Base-by-base conservation (phyloP, 148 eudicot genomes). In the Simmondsia chinensis region DNA sequence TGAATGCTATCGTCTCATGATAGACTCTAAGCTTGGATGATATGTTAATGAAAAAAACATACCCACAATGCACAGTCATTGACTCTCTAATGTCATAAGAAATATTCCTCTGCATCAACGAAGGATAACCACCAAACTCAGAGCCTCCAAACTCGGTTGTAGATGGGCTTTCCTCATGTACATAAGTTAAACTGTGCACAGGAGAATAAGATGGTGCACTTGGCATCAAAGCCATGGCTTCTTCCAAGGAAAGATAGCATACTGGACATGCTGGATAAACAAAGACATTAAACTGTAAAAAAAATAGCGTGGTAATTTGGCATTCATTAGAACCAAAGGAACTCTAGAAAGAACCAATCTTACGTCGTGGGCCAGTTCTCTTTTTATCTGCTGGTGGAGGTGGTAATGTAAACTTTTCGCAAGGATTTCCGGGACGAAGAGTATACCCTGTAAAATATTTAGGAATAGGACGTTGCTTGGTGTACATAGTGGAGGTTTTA, bases 91-190 rank as follows among this genome's bases (percentile, higher is more conserved):
- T 55, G 59, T 93, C 73, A 65, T 76, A 82, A 6, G 94, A 86
- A 64, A 86, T 87, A 54, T 44, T 68, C 71, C 99, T 86, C 65
- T 82, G 96, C 62, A 49, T 48, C 45, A 93, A 51, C 52, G 99
- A 82, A 59, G 96, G 96, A 61, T 93, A 82, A 34, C 99, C 99
- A 63, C 99, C 95, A 43, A 91, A 91, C 33, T 76, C 86, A 39
- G 99, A 91, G 20, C 99, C 99, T 60, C 99, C 99, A 66, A 93
- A 93, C 71, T 93, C 96, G 40, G 81, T 70, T 73, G 54, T 77
- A 12, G 65, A 68, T 25, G 66, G 56, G 55, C 65, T 62, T 30
- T 80, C 88, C 46, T 82, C 99, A 61, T 80, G 61, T 43, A 93
- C 65, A 56, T 74, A 93, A 13, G 82, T 69, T 59, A 93, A 61